Evolutionary conservation across 805 yeast genomes (phyloP).

Genomic region (Schwanniomyces occidentalis): DNA sequence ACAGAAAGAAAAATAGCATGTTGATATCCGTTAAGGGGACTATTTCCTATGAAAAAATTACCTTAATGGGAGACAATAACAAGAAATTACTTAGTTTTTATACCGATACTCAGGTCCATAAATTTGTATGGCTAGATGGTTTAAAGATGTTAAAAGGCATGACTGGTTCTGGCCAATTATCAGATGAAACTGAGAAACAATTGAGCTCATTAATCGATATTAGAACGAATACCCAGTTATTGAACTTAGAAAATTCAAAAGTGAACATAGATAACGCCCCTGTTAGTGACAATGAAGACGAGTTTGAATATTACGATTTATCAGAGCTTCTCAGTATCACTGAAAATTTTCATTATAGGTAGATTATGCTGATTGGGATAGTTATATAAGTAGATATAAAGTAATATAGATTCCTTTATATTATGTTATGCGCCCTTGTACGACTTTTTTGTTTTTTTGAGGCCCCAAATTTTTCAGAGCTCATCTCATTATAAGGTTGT

Average conservation of each 20-base stretch:
- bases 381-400: neutral
- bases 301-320: conserved; percentile 24
- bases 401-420: conserved; percentile 1
- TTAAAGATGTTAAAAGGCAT: conserved; percentile 49
- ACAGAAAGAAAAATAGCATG: conserved; percentile 40
- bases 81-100: conserved; percentile 56
- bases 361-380: neutral
- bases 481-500: conserved; percentile 12
- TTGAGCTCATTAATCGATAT: conserved; percentile 33
- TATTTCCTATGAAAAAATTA: conserved; percentile 55
- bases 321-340: conserved; percentile 15
- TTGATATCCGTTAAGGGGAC: conserved; percentile 60
- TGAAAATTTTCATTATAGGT: conserved; percentile 9
- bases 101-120: conserved; percentile 67
- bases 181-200: conserved; percentile 38
- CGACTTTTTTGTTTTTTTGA: conserved; percentile 4
- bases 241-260: conserved; percentile 30
- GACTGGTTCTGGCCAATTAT: conserved; percentile 31
- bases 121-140: conserved; percentile 80
- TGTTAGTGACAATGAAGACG: conserved; percentile 26
- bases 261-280: conserved; percentile 13
- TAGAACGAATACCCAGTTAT: conserved; percentile 41
- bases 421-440: conserved; percentile 6
- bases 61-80: conserved; percentile 44
- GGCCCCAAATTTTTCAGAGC: conserved; percentile 11